Evolutionary conservation across 345 rosid species (phyloP).

Genomic region (Eucalyptus leucophloia): DNA sequence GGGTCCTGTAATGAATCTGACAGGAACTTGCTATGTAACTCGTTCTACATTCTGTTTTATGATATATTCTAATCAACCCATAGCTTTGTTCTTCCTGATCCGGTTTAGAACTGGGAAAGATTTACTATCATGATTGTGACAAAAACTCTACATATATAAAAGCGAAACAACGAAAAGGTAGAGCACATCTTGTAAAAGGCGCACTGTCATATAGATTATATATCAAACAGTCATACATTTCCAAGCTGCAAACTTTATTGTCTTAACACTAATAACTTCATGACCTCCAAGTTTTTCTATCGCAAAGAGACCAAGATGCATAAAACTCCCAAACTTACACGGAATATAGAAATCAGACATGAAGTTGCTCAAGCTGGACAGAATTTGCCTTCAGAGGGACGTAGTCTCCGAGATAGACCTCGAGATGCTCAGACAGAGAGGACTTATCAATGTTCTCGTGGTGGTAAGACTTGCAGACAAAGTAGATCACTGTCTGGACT

Average conservation of each 20-base stretch:
- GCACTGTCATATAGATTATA: neutral
- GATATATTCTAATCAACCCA: neutral
- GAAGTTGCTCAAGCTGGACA: neutral
- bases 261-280: neutral
- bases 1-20: neutral
- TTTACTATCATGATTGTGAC: neutral
- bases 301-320: neutral
- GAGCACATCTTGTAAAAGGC: neutral
- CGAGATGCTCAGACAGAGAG: neutral
- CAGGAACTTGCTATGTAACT: neutral
- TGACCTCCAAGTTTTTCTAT: neutral
- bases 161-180: neutral
- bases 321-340: neutral
- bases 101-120: neutral
- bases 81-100: neutral
- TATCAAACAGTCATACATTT: neutral
- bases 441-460: conserved; percentile 19
- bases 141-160: neutral
- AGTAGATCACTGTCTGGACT: conserved; percentile 27
- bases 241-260: neutral
- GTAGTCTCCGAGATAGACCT: neutral
- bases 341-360: neutral
- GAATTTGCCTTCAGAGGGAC: neutral
- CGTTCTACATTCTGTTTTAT: neutral
- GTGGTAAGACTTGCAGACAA: conserved; percentile 46